phyloP scores from a whole-genome alignment of 116 monocot species.

The Papilionanthe hybrid region DNA sequence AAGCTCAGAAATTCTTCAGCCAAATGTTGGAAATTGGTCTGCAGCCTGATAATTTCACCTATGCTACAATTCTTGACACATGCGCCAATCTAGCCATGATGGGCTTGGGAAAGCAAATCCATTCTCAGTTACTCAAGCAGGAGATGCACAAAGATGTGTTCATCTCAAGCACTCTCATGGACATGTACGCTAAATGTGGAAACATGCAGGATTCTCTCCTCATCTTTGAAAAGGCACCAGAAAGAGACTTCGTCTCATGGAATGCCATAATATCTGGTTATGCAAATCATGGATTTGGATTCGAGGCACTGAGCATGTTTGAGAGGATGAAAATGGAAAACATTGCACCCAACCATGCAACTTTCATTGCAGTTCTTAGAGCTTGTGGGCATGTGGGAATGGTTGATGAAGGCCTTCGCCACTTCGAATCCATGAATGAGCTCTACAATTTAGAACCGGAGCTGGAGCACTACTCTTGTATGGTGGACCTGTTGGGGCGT shows the following conservation, averaged over 20 bases:
- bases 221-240: conserved; percentile 50
- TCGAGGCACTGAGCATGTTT: conserved; percentile 57
- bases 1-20: conserved; percentile 63
- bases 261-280: conserved; percentile 89
- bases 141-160: conserved; percentile 46
- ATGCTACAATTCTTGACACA: conserved; percentile 75
- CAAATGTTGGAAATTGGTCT: conserved; percentile 53
- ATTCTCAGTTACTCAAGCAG: conserved; percentile 65
- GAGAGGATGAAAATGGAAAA: conserved; percentile 59
- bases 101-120: conserved; percentile 73
- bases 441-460: conserved; percentile 59
- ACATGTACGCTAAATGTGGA: conserved; percentile 95
- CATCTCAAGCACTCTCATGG: conserved; percentile 77
- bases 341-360: conserved; percentile 62
- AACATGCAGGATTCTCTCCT: conserved; percentile 58
- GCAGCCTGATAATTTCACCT: conserved; percentile 81
- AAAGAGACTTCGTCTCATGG: conserved; percentile 69
- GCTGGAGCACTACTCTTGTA: conserved; percentile 85
- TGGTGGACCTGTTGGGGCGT: conserved; percentile 75
- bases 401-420: conserved; percentile 41
- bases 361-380: conserved; percentile 77
- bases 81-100: conserved; percentile 63
- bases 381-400: conserved; percentile 80
- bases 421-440: conserved; percentile 56
- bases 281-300: conserved; percentile 63